Evolutionary conservation across 2,329 filamentous ascomycete genomes (phyloP), one percentile per base, ranked within the genome.

Genomic region (Aspergillus bombycis): DNA sequence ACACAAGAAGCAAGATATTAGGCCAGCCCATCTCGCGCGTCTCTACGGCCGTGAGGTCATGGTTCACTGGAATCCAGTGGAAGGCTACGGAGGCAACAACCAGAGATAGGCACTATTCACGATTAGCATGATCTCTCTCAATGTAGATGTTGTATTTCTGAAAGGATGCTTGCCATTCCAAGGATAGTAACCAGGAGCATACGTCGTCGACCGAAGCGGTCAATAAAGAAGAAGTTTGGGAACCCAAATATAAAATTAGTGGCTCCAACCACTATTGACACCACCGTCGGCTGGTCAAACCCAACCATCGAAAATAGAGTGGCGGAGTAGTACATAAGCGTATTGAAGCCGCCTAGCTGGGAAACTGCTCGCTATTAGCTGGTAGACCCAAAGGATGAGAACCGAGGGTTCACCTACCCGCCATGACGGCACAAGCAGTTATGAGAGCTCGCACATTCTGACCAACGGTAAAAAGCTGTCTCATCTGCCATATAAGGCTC

Each of bases 281-380:
- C 83, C 1, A 81, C 81, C 0, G 80, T 78, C 0, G 83, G 80
- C 58, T 85, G 82, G 21, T 75, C 71, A 69, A 85, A 85, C 1
- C 83, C 82, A 30, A 84, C 82, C 4, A 85, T 78, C 1, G 75
- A 73, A 63, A 82, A 82, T 2, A 82, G 71, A 0, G 78, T 81
- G 0, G 78, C 72, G 3, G 74, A 76, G 61, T 81, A 82, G 71
- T 82, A 82, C 78, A 80, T 80, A 7, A 82, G 69, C 2, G 74
- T 76, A 67, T 81, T 82, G 72, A 81, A 82, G 7, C 80, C 80
- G 9, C 77, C 74, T 6, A 83, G 67, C 58, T 85, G 83, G n/a
- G 76, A 79, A 48, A 84, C 80, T 21, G 16, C 30, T 80, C 19
- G 80, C 83, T 81, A 84, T 85, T n/a, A 84, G 70, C 26, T 80